Base-by-base conservation (phyloP, 2,329 filamentous ascomycete species). In the Huntiella moniliformis region DNA sequence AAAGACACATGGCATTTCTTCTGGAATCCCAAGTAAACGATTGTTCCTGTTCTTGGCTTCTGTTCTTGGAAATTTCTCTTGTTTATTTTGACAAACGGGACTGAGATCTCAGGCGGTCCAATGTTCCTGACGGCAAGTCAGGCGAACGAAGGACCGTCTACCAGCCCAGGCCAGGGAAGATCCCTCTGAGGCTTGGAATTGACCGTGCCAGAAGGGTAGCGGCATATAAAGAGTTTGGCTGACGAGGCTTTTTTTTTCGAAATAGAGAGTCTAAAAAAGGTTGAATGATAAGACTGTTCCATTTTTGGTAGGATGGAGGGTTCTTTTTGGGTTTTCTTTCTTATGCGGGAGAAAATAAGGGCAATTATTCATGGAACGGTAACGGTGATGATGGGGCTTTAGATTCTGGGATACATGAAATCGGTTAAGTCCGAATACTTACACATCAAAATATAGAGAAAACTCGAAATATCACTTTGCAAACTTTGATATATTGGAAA, bases 21-120 rank as follows among this genome's bases (percentile, higher is more conserved):
- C 22, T 28, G 22, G 22, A 28, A 28, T 28, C 22, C 22, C 22
- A 28, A 28, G 22, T 28, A 8, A 10, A 10, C 22, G 22, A 28
- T 16, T 39, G 15, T 39, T 37, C 16, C 16, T 37, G n/a, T 37
- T 4, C 12, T 37, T 13, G n/a, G n/a, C 16, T 37, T 37, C 16
- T 37, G n/a, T 37, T 37, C 16, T 37, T 37, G 35, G 37, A 16
- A 39, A 39, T 16, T 12, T 22, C 37, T 22, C 16, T 39, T 39
- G 37, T 39, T 4, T 39, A 22, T 28, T 31, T 18, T n/a, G 34
- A 16, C 34, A 36, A 16, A 35, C 45, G 45, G 45, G 39, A 47
- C 45, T 47, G 38, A 47, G 38, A 47, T 47, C 39, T 47, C 33
- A 47, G 45, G 39, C 45, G 45, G 42, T 47, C 33, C 17, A n/a